A percentile compares a stretch with the other conserved stretches of the same genome.
Evolutionary conservation across 2,329 filamentous ascomycete species (phyloP).

Genomic region (Amauroascus niger): DNA sequence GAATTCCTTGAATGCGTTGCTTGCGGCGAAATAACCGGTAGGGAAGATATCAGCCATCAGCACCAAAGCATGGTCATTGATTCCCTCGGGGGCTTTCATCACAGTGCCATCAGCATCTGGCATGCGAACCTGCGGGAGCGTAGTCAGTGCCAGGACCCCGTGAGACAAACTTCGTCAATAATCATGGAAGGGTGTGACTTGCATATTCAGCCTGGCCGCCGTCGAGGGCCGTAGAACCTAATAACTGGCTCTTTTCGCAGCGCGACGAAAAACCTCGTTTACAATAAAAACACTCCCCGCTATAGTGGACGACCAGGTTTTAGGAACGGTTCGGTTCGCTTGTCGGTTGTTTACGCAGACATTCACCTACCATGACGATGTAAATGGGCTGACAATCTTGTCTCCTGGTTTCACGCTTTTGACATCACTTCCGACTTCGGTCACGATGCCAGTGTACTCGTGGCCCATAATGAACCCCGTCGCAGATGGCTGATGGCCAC

Average conservation of each 20-base stretch:
- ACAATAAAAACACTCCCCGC: conserved; percentile 75
- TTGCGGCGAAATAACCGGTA: conserved; percentile 69
- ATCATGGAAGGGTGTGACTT: conserved; percentile 16
- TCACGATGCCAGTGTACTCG: conserved; percentile 72
- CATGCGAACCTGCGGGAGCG: conserved; percentile 49
- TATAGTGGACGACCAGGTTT: conserved; percentile 23
- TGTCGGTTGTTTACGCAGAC: neutral
- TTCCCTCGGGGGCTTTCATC: conserved; percentile 60
- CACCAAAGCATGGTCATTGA: conserved; percentile 64
- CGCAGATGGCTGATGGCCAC: conserved; percentile 63
- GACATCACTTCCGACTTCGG: conserved; percentile 58
- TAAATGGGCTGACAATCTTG: conserved; percentile 74
- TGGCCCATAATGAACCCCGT: conserved; percentile 62
- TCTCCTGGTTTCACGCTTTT: conserved; percentile 63
- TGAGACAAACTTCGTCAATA: neutral
- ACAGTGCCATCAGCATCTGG: conserved; percentile 72
- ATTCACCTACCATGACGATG: conserved; percentile 57
- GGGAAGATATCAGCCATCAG: conserved; percentile 93
- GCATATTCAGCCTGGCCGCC: conserved; percentile 74
- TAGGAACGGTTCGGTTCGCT: neutral
- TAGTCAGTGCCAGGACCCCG: conserved; percentile 15
- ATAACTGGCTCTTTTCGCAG: conserved; percentile 60
- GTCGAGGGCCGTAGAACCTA: conserved; percentile 60
- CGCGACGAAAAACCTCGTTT: conserved; percentile 64
- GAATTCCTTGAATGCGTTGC: conserved; percentile 62